phyloP scores from a whole-genome alignment of 768 basidiomycete species.

The Trametes gibbosa region DNA sequence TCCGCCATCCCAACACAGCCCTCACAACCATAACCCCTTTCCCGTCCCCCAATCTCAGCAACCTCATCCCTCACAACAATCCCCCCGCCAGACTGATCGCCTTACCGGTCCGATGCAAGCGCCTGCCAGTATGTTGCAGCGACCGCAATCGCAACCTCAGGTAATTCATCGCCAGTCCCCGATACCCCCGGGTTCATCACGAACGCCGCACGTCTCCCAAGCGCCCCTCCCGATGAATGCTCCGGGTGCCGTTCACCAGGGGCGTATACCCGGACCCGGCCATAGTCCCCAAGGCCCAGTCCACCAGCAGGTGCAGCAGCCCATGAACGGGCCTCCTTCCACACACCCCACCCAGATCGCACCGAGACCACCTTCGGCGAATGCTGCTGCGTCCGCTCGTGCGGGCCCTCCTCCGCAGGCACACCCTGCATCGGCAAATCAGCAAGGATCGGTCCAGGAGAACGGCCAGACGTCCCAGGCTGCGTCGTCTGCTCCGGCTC shows the following conservation, averaged over 20 bases:
- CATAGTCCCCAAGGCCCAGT: constrained; percentile 16
- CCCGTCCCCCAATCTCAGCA: constrained; percentile 22
- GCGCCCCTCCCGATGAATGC: constrained; percentile 33
- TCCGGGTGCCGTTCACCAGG: constrained; percentile 18
- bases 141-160: constrained; percentile 63
- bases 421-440: background rate
- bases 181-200: constrained; percentile 37
- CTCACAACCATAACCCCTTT: constrained; percentile 19
- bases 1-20: constrained; percentile 26
- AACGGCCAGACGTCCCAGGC: background rate
- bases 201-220: constrained; percentile 44
- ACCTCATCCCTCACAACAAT: constrained; percentile 38
- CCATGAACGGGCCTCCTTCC: constrained; percentile 16
- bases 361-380: constrained; percentile 11
- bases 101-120: constrained; percentile 33
- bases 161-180: constrained; percentile 43
- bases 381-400: background rate
- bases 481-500: background rate
- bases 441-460: constrained; percentile 1
- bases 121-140: constrained; percentile 26
- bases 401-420: constrained; percentile 1
- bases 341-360: constrained; percentile 21
- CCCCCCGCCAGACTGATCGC: constrained; percentile 43
- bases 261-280: constrained; percentile 17
- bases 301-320: constrained; percentile 19